phyloP scores from a whole-genome alignment of 441 rosid species.

The Arabidopsis lyrata region DNA sequence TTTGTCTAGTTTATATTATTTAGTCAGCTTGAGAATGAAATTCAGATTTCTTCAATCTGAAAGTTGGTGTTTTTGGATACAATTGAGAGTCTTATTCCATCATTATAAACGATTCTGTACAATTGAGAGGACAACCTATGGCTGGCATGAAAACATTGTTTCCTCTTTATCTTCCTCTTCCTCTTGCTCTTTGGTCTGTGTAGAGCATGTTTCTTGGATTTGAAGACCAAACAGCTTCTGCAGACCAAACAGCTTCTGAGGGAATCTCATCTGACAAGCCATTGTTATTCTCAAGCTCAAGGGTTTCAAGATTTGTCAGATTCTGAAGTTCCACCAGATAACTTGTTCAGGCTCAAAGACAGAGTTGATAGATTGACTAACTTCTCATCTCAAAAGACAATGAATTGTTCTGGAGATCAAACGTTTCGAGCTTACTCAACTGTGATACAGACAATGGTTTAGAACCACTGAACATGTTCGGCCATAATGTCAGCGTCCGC shows the following conservation, averaged over 20 bases:
- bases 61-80: too few relatives aligned
- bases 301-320: conserved; percentile 15
- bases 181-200: too few relatives aligned
- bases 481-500: conserved; percentile 2
- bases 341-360: conserved; percentile 18
- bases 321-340: conserved; percentile 32
- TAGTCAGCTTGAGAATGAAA: too few relatives aligned
- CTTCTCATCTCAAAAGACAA: conserved; percentile 40
- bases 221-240: conserved; percentile 15
- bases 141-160: too few relatives aligned
- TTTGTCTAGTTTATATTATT: too few relatives aligned
- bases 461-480: conserved; percentile 42
- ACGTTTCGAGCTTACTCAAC: conserved; percentile 32
- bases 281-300: conserved; percentile 22
- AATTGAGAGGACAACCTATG: too few relatives aligned
- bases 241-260: conserved; percentile 28
- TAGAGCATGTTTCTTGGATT: too few relatives aligned
- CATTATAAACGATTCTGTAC: too few relatives aligned
- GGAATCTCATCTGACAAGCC: conserved; percentile 36
- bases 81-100: too few relatives aligned
- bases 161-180: too few relatives aligned
- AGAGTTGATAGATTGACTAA: conserved; percentile 35
- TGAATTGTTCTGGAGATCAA: conserved; percentile 29
- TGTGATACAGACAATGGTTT: conserved; percentile 41
- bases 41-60: too few relatives aligned